A percentile compares a stretch with the other conserved stretches of the same genome.
Evolutionary conservation across 371 early-diverging fungal genomes (phyloP).

Genomic region (Apophysomyces elegans): DNA sequence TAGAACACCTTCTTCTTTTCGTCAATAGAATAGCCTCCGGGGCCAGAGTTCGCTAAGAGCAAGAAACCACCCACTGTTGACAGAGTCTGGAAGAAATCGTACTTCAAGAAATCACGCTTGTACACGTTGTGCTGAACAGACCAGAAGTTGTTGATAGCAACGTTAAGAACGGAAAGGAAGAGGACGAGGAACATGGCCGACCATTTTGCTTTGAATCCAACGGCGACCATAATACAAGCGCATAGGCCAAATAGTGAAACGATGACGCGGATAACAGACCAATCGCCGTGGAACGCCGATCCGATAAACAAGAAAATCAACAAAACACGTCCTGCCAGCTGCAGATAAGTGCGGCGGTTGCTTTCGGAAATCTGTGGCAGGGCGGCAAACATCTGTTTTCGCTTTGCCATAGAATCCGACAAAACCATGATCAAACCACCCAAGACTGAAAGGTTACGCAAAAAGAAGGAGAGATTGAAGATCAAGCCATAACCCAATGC

Average conservation of each 20-base stretch:
- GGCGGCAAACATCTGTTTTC: conserved; percentile 79
- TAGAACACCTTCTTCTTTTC: conserved; percentile 94
- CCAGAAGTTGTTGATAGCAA: conserved; percentile 96
- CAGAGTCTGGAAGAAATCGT: conserved; percentile 96
- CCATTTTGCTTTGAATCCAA: conserved; percentile 95
- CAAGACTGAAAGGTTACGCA: conserved; percentile 86
- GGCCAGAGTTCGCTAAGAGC: conserved; percentile 85
- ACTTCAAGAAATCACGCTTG: conserved; percentile 88
- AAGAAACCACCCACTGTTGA: conserved; percentile 94
- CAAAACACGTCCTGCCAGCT: conserved; percentile 87
- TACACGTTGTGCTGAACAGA: conserved; percentile 71
- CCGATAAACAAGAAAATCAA: conserved; percentile 87
- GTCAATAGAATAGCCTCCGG: conserved; percentile 88
- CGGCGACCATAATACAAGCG: conserved; percentile 89
- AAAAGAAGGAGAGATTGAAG: conserved; percentile 83
- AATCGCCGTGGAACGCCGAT: conserved; percentile 81
- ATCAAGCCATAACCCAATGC: conserved; percentile 90
- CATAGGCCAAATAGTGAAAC: conserved; percentile 72
- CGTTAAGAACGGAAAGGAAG: conserved; percentile 83
- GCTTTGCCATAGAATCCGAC: conserved; percentile 60
- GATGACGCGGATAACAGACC: conserved; percentile 66
- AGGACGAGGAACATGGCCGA: conserved; percentile 88
- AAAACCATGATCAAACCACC: conserved; percentile 92
- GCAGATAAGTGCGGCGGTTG: conserved; percentile 80
- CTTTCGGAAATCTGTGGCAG: conserved; percentile 78